A percentile compares a stretch with the other conserved stretches of the same genome.
Evolutionary conservation across 768 basidiomycete species (phyloP).

Genomic region (Gautieria morchelliformis): DNA sequence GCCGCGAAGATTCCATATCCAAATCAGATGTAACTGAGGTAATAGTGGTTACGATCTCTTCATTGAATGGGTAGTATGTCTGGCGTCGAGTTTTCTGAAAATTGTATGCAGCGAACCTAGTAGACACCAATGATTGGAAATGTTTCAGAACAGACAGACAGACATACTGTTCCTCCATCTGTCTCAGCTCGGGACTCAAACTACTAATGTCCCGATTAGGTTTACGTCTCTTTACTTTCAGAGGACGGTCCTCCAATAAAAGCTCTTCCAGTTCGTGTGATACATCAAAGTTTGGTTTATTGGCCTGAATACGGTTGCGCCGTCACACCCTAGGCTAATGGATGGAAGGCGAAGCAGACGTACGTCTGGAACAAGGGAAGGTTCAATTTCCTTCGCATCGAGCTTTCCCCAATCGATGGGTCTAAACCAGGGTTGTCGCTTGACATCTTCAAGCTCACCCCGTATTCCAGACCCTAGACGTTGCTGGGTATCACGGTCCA

Average conservation of each 20-base stretch:
- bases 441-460: slow-evolving; percentile 70
- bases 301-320: slow-evolving; percentile 46
- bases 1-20: slow-evolving; percentile 1
- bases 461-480: slow-evolving; percentile 72
- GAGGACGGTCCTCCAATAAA: slow-evolving; percentile 94
- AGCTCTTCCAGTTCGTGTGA: slow-evolving; percentile 97
- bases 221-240: slow-evolving; percentile 90
- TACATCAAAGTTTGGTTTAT: slow-evolving; percentile 97
- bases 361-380: slow-evolving; percentile 91
- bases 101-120: slow-evolving; percentile 85
- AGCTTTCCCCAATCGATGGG: slow-evolving; percentile 73
- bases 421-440: slow-evolving; percentile 77
- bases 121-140: neutral
- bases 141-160: neutral
- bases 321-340: neutral
- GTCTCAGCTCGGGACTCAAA: slow-evolving; percentile 83
- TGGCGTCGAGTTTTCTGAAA: slow-evolving; percentile 60
- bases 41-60: slow-evolving; percentile 33
- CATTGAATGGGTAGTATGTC: slow-evolving; percentile 85
- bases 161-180: slow-evolving; percentile 86
- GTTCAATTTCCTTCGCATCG: slow-evolving; percentile 48
- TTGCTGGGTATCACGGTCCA: slow-evolving; percentile 76
- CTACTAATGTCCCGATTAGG: slow-evolving; percentile 75
- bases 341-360: slow-evolving; percentile 25
- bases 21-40: slow-evolving; percentile 9